Evolutionary conservation across 176 grass and related monocot genomes (phyloP).

Genomic region (Zizania latifolia): DNA sequence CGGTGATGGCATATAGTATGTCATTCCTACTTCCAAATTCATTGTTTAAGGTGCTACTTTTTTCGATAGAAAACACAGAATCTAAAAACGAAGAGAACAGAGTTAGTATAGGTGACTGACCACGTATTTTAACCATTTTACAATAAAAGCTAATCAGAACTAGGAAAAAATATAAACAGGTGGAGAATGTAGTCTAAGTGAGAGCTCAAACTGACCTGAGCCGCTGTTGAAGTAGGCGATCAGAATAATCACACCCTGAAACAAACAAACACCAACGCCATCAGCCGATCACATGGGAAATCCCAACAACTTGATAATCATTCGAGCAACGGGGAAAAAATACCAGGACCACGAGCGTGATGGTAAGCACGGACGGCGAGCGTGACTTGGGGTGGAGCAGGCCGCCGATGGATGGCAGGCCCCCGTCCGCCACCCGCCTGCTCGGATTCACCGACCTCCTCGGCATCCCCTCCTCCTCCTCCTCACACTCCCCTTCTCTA

Average conservation of each 20-base stretch:
- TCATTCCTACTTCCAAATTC: neutral
- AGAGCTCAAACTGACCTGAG: neutral
- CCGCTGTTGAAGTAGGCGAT: too few relatives aligned
- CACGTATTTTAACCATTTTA: neutral
- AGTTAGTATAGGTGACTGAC: neutral
- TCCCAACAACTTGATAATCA: too few relatives aligned
- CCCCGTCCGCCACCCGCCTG: conserved; percentile 50
- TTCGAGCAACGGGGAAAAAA: neutral
- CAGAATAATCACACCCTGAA: neutral
- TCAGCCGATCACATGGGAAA: too few relatives aligned
- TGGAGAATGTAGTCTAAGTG: neutral
- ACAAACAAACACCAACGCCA: too few relatives aligned
- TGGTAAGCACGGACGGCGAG: conserved; percentile 59
- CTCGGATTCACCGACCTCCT: conserved; percentile 70
- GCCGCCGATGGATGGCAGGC: conserved; percentile 41
- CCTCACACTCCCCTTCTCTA: neutral
- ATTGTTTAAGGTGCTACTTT: neutral
- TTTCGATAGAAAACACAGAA: neutral
- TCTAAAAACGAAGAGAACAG: neutral
- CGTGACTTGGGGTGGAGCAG: conserved; percentile 66
- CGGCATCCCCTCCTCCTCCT: conserved; percentile 41
- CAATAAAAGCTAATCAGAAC: neutral
- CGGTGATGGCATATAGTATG: neutral
- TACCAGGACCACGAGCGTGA: conserved; percentile 71
- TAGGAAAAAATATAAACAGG: neutral